Base-by-base conservation (phyloP, 1,139 yeast genomes). In the Komagataea norvegica region DNA sequence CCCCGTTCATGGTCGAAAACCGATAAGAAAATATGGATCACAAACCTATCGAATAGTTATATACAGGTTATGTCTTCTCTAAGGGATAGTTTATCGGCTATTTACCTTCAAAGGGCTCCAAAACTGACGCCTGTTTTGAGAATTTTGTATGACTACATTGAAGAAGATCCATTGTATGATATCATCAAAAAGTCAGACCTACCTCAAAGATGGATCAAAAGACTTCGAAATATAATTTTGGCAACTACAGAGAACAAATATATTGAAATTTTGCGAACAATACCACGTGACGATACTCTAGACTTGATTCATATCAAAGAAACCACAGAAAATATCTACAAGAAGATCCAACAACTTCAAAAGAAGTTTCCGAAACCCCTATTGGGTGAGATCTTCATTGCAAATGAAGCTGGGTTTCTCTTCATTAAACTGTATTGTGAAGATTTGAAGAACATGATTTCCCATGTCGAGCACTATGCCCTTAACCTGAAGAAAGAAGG, bases 241-340 rank as follows among this genome's bases (percentile, higher is more conserved):
- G 64, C 71, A 15, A 67, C 75, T 0, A 71, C 87, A 2, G 86
- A 79, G 45, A 49, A 59, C 3, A 70, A 79, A 47, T 85, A 85
- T 51, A 77, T 79, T 13, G 70, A 71, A 8, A 56, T 78, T 16
- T 62, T 84, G 23, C 65, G 70, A 8, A 62, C 63, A n/a, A 62
- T 83, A 17, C 93, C 94, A 0, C 65, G 85, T 42, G 89, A 83
- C 52, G 67, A 70, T 40, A 66, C 80, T 0, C 61, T 83, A 14
- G 74, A 66, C 38, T 63, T 80, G 10, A 54, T 69, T 21, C 85
- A 83, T 57, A 68, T 84, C 6, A 67, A 77, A 32, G 72, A 76
- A 34, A 67, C 82, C 13, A 77, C 82, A 3, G 81, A 79, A 38
- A 58, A 59, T 26, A 68, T 85, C 15, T 67, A 78, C 10, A 60